Base-by-base conservation (phyloP, 2,329 filamentous ascomycete species). In the Pyrenophora tritici-repentis region DNA sequence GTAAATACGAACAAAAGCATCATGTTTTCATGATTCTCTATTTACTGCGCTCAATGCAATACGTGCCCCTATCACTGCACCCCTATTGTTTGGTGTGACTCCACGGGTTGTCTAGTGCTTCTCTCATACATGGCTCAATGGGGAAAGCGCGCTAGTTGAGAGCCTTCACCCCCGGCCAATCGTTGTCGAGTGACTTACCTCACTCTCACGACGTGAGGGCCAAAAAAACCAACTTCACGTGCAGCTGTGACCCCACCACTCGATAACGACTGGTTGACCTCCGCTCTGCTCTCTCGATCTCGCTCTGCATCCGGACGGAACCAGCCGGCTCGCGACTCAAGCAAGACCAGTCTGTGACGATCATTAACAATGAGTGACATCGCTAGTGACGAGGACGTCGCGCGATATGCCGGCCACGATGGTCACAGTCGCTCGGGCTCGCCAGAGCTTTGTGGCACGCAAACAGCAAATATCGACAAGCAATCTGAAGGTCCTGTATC, bases 101-200 rank as follows among this genome's bases (percentile, higher is more conserved):
- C 10, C 10, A 29, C 26, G 10, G 9, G 17, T 17, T 33, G 43
- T 24, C 13, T 46, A 22, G 16, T 13, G 24, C 35, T 33, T 40
- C 39, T 36, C 33, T 13, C 17, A 3, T n/a, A 7, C 22, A 24
- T 24, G 22, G 26, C 31, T 29, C 29, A 47, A 39, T 20, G 1
- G 14, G 44, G 49, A 48, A 47, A 42, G 12, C 36, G 24, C 46
- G 39, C 35, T 42, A 34, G 36, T 33, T 12, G 24, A 35, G 16
- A 32, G 31, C 16, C 13, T 18, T 40, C 37, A 35, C 22, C 9
- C 34, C 18, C 18, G 10, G 10, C 42, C 48, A 51, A 47, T 42
- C 43, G 41, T 9, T 29, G 33, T 20, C 12, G 3, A 36, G 20
- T 34, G 38, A 31, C 22, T 32, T 41, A 50, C 20, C 22, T 40